A percentile compares a stretch with the other conserved stretches of the same genome.
Evolutionary conservation across 177 flowering plant genomes (phyloP).

Genomic region (Telopea speciosissima): DNA sequence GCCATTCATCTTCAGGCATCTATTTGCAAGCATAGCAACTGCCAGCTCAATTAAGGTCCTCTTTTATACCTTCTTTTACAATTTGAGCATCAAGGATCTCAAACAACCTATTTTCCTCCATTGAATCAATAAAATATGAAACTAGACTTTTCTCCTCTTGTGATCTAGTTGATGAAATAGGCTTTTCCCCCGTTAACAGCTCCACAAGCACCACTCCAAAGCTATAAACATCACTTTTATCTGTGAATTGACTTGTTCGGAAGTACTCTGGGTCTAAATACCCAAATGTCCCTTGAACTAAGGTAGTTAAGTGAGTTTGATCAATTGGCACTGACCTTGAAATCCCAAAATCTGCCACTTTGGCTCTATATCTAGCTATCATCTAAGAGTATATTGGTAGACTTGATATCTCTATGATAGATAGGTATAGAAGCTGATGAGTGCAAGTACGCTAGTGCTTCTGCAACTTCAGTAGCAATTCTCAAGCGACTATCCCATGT

Average conservation of each 20-base stretch:
- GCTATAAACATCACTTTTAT: background rate
- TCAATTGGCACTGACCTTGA: too few relatives aligned
- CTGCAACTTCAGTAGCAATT: too few relatives aligned
- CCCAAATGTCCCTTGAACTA: background rate
- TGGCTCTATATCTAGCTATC: too few relatives aligned
- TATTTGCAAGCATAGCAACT: background rate
- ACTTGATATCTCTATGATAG: too few relatives aligned
- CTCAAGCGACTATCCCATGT: too few relatives aligned
- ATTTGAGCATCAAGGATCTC: background rate
- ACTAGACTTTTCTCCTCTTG: background rate
- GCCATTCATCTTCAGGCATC: background rate
- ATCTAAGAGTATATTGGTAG: too few relatives aligned
- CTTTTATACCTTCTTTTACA: background rate
- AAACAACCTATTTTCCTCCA: too few relatives aligned
- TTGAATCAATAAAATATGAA: background rate
- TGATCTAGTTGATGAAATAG: background rate
- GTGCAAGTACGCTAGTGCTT: too few relatives aligned
- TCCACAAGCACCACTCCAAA: background rate
- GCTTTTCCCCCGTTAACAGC: background rate
- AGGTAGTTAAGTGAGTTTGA: too few relatives aligned
- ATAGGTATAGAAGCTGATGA: too few relatives aligned
- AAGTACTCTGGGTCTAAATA: background rate
- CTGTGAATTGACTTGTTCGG: background rate
- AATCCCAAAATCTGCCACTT: too few relatives aligned
- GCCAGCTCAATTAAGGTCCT: background rate